Percentiles rank a stretch among this genome's conserved stretches.
Conservation (phyloP, 176 grass and related monocot genomes). For the Lolium multiflorum region DNA sequence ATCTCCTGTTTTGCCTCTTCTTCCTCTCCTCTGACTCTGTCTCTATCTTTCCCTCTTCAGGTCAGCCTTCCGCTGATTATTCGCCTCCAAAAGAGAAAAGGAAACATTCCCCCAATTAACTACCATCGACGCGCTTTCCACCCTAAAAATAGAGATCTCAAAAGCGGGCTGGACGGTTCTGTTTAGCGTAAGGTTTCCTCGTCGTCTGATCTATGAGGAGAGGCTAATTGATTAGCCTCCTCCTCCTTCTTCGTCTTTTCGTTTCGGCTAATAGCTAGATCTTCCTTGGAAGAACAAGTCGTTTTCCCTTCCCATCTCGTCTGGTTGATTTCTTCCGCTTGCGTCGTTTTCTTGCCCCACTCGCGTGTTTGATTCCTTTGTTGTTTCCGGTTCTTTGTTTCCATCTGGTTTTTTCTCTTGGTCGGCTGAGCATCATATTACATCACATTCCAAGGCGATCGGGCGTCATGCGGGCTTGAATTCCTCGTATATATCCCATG, state of each 20-base stretch:
- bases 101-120: slow-evolving; percentile 27
- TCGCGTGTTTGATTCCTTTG: not conserved
- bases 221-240: slow-evolving; percentile 12
- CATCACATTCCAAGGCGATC: not conserved
- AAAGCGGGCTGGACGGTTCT: not conserved
- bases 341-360: not conserved
- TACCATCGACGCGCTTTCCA: not conserved
- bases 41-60: not conserved
- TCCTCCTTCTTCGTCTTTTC: not conserved
- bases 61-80: not conserved
- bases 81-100: not conserved
- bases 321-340: not conserved
- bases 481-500: not conserved
- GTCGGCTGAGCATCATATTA: not conserved
- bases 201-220: slow-evolving; percentile 12
- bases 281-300: not conserved
- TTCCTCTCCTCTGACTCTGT: not conserved
- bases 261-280: not conserved
- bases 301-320: not conserved
- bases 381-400: slow-evolving; percentile 1
- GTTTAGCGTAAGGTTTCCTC: not conserved
- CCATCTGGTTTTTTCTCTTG: not conserved
- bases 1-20: not conserved
- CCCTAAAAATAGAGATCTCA: slow-evolving; percentile 26
- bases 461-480: not conserved